A percentile compares a stretch with the other conserved stretches of the same genome.
phyloP scores from a whole-genome alignment of 1,139 yeast genomes.

The Lodderomyces jiufengensis region DNA sequence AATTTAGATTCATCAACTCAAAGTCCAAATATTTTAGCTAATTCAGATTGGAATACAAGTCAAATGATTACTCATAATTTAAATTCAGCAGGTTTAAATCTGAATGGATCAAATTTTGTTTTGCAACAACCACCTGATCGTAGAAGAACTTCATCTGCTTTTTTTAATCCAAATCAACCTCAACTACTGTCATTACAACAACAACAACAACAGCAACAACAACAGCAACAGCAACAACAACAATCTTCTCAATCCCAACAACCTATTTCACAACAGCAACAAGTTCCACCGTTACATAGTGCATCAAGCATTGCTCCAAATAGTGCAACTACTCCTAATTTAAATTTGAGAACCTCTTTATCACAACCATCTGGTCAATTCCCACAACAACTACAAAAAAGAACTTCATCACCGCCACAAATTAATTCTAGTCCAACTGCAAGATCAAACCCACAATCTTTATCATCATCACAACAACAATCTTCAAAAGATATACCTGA shows the following conservation, averaged over 20 bases:
- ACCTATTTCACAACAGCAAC: constrained; percentile 5
- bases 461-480: constrained; percentile 7
- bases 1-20: constrained; percentile 22
- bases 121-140: constrained; percentile 9
- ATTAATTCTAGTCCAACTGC: constrained; percentile 9
- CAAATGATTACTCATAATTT: constrained; percentile 7
- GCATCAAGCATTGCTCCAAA: constrained; percentile 8
- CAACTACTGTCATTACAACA: constrained; percentile 2
- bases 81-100: background rate
- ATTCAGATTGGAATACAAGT: constrained; percentile 13
- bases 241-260: background rate
- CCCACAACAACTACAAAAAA: constrained; percentile 8
- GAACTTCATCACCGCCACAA: constrained; percentile 6
- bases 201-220: constrained; percentile 6
- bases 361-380: constrained; percentile 11
- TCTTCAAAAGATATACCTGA: constrained; percentile 55
- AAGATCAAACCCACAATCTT: too few species aligned
- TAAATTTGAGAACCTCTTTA: constrained; percentile 11
- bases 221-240: constrained; percentile 10
- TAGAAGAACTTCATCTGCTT: constrained; percentile 7
- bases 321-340: constrained; percentile 12
- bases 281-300: constrained; percentile 1
- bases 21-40: constrained; percentile 24
- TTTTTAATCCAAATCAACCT: constrained; percentile 4
- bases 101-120: background rate